Evolutionary conservation across 2,329 filamentous ascomycete species (phyloP).

Genomic region (Colletotrichum karsti): DNA sequence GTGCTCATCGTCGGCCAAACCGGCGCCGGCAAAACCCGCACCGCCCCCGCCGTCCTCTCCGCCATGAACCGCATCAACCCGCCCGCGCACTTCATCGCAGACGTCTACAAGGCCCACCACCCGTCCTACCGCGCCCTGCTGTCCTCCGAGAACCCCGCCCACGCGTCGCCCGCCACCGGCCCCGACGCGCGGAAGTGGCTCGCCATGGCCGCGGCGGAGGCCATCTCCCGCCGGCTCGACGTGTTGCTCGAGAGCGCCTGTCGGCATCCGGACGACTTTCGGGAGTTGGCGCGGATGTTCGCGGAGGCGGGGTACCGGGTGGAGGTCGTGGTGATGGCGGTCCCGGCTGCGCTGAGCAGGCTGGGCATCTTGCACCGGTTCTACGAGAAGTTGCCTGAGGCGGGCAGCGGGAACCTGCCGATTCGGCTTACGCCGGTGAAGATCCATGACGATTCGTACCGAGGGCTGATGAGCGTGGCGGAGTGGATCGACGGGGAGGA

Average conservation of each 20-base stretch:
- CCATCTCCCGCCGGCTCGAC: conserved; percentile 39
- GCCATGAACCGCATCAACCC: conserved; percentile 36
- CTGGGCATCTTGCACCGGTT: conserved; percentile 52
- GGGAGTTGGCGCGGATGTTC: conserved; percentile 44
- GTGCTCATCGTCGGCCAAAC: conserved; percentile 57
- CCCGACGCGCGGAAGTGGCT: conserved; percentile 55
- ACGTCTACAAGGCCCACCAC: conserved; percentile 59
- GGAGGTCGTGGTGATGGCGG: conserved; percentile 51
- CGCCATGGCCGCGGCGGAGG: conserved; percentile 44
- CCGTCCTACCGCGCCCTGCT: conserved; percentile 47
- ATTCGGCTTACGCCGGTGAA: conserved; percentile 49
- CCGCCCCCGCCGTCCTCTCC: conserved; percentile 46
- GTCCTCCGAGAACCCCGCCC: conserved; percentile 35
- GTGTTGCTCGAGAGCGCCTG: conserved; percentile 56
- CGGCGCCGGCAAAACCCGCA: conserved; percentile 56
- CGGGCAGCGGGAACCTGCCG: conserved; percentile 43
- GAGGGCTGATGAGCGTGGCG: conserved; percentile 46
- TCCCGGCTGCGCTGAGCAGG: conserved; percentile 49
- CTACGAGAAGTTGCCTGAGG: conserved; percentile 44
- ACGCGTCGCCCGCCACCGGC: conserved; percentile 48
- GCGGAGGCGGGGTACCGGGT: conserved; percentile 44
- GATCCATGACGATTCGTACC: conserved; percentile 57
- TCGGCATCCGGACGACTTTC: conserved; percentile 51
- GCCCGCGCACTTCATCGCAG: conserved; percentile 54
- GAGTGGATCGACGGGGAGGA: conserved; percentile 43